These are phyloP conservation scores for Sclerotinia minor DNA, from an alignment of 2,329 filamentous ascomycete genomes.

Conservation along the genomic window DNA sequence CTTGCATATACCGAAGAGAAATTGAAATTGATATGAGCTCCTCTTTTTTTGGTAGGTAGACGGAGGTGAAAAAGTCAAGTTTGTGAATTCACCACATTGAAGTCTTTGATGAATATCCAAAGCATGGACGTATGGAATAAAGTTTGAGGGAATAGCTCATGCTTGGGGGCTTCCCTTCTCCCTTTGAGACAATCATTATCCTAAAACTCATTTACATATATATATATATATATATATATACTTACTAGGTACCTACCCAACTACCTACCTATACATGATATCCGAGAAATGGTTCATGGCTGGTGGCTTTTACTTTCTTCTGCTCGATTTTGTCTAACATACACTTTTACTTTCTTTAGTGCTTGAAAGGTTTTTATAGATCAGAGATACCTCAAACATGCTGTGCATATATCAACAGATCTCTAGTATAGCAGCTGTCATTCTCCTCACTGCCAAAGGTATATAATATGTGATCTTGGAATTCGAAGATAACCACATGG, in stretches of 20 bases:
- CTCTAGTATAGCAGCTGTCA: neutral
- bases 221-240: too few species aligned
- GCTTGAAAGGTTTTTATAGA: neutral
- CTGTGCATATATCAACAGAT: too few species aligned
- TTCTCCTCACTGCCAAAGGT: neutral
- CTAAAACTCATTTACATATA: neutral
- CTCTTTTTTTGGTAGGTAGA: neutral
- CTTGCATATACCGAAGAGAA: neutral
- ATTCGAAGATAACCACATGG: neutral
- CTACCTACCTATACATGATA: too few species aligned
- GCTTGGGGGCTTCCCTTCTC: neutral
- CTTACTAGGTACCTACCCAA: too few species aligned
- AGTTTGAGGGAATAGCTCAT: neutral
- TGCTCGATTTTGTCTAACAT: neutral
- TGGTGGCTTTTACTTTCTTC: neutral
- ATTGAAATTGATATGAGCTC: neutral
- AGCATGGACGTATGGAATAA: neutral
- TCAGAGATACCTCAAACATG: neutral
- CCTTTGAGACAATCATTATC: too few species aligned
- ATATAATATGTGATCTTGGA: neutral
- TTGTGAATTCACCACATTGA: neutral
- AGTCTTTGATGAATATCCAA: neutral
- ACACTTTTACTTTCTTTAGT: neutral
- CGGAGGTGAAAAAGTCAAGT: neutral
- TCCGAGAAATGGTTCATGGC: neutral